phyloP scores from a whole-genome alignment of 1,284 basidiomycete genomes.

The Rhodofomes roseus region DNA sequence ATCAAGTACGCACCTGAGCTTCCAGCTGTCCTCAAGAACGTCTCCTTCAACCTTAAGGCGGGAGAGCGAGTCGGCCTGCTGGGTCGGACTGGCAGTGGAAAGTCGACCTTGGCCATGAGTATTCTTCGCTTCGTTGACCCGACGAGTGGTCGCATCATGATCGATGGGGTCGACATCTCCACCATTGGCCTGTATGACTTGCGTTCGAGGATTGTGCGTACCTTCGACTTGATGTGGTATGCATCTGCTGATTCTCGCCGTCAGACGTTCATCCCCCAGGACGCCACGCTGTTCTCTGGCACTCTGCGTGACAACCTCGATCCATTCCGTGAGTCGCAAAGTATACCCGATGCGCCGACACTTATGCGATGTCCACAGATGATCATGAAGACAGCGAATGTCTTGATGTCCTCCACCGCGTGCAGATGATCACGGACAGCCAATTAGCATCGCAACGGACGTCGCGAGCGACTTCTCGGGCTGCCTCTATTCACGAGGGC shows the following conservation, averaged over 20 bases:
- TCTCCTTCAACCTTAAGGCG: constrained; percentile 64
- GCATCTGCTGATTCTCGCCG: constrained; percentile 1
- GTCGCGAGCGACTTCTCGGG: constrained; percentile 46
- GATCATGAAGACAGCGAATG: constrained; percentile 83
- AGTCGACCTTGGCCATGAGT: constrained; percentile 82
- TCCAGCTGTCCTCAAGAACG: constrained; percentile 74
- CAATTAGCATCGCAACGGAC: constrained; percentile 41
- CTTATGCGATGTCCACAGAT: constrained; percentile 31
- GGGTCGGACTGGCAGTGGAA: constrained; percentile 78
- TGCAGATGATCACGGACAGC: constrained; percentile 56
- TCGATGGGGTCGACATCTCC: constrained; percentile 89
- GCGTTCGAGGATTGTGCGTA: constrained; percentile 64
- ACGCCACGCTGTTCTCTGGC: constrained; percentile 83
- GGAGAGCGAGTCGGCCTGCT: constrained; percentile 71
- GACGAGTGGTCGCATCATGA: constrained; percentile 68
- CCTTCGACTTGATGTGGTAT: background rate
- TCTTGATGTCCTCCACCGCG: constrained; percentile 60
- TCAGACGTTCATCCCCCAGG: constrained; percentile 74
- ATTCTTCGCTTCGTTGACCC: constrained; percentile 90
- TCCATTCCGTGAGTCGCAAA: constrained; percentile 56
- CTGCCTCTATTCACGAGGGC: constrained; percentile 40
- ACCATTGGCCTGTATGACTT: constrained; percentile 85
- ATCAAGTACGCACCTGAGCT: constrained; percentile 85
- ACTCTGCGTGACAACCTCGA: constrained; percentile 86
- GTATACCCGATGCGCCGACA: background rate